These are phyloP conservation scores for Gilbertella persicaria DNA, from an alignment of 371 early-diverging fungal genomes.

Conservation along the genomic window DNA sequence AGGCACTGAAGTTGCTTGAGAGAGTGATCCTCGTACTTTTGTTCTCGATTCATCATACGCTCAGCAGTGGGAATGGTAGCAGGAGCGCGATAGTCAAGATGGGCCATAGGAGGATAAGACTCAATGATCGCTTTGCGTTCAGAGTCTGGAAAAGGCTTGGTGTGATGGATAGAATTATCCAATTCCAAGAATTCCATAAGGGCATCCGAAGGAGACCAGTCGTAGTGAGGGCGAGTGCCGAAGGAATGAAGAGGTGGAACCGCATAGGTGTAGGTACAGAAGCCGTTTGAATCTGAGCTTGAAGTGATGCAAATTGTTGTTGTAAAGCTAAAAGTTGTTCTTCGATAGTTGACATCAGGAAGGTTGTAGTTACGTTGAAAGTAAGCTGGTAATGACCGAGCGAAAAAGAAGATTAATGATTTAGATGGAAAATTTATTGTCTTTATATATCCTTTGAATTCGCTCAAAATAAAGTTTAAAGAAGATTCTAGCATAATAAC, in stretches of 20 bases:
- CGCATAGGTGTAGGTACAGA: no score
- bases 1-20: conserved; percentile 16
- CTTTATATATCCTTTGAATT: no score
- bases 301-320: conserved; percentile 5
- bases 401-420: conserved; percentile 5
- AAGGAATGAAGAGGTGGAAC: conserved; percentile 3
- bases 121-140: conserved; percentile 20
- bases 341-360: conserved; percentile 2
- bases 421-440: no score
- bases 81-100: conserved; percentile 13
- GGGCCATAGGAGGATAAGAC: conserved; percentile 12
- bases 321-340: not conserved
- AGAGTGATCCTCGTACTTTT: conserved; percentile 12
- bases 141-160: not conserved
- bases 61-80: conserved; percentile 15
- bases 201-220: conserved; percentile 12
- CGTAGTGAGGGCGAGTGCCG: conserved; percentile 10
- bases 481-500: no score
- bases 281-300: not conserved
- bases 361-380: not conserved
- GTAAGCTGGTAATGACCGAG: conserved; percentile 7
- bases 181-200: not conserved
- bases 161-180: not conserved
- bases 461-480: no score
- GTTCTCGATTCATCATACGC: conserved; percentile 11